Base-by-base conservation (phyloP, 176 grass and related monocot genomes). In the Thalia dealbata region DNA sequence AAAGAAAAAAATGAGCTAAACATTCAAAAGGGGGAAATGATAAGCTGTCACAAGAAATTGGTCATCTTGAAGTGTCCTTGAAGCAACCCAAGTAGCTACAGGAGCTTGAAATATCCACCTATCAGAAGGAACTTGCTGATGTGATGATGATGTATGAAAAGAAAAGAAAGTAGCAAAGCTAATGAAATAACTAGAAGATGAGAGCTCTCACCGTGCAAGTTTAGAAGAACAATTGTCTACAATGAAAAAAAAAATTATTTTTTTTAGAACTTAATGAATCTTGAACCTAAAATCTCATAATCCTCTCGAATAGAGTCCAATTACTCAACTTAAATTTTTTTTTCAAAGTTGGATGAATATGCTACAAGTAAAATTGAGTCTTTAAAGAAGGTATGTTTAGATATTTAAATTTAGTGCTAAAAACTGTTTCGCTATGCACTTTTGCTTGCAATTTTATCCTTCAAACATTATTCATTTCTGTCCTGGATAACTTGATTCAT, bases 1-100 rank as follows among this genome's bases (percentile, higher is more conserved):
- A n/a, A n/a, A n/a, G n/a, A n/a, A n/a, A n/a, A n/a, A 63, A 78
- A 82, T 65, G 85, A 88, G 50, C 70, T 97, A 50, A 82, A 86
- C 26, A 73, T 71, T 75, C 76, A 86, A 61, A 86, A 75, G 78
- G 50, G 32, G 76, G 84, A 79, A 97, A 86, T 10, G 74, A 84
- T 75, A 28, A 84, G 68, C 62, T 97, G 38, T 97, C 83, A 26
- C 60, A 92, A 75, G 62, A 81, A 73, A 80, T 90, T 24, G 26
- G 71, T 76, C 81, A 81, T 12, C 82, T 97, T 71, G 85, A 92
- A 72, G 86, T 71, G 75, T 79, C 45, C 29, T 56, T 97, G 54
- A 78, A 78, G 0, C 48, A 97, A 74, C 90, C 69, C n/a, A 84
- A 92, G 86, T 89, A 96, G 92, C 80, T 88, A 70, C 77, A 88